phyloP scores from a whole-genome alignment of 371 early-diverging fungal genomes.

The Mucor circinelloides region DNA sequence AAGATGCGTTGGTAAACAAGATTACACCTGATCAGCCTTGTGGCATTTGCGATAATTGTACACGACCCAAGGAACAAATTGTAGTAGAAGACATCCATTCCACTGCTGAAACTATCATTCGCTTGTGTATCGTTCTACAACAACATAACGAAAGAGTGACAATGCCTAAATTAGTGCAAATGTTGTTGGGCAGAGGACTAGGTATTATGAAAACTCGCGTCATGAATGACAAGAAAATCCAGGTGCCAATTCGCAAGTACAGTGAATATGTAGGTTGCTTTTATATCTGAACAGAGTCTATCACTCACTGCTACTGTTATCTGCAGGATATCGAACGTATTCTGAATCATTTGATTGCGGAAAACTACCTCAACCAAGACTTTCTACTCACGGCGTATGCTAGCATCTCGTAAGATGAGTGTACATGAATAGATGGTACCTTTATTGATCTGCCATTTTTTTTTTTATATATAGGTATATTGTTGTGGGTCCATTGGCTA shows the following conservation, averaged over 20 bases:
- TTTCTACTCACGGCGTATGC: constrained; percentile 23
- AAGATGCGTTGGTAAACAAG: constrained; percentile 31
- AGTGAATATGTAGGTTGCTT: constrained; percentile 26
- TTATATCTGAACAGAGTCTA: too few species aligned
- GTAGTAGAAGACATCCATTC: constrained; percentile 35
- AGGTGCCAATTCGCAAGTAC: constrained; percentile 35
- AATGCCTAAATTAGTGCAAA: constrained; percentile 52
- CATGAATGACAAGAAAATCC: constrained; percentile 28
- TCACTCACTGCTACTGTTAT: background rate
- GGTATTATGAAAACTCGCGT: constrained; percentile 40
- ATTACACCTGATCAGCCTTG: constrained; percentile 45
- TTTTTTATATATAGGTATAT: constrained; percentile 18
- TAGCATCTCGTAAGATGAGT: constrained; percentile 23
- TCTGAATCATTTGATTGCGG: constrained; percentile 9
- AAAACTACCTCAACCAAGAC: constrained; percentile 19
- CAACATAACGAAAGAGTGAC: constrained; percentile 51
- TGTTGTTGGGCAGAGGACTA: constrained; percentile 47
- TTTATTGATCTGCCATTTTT: background rate
- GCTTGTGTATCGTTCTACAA: constrained; percentile 39
- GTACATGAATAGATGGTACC: background rate
- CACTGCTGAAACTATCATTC: constrained; percentile 47
- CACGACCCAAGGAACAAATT: constrained; percentile 17
- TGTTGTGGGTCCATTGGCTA: constrained; percentile 7
- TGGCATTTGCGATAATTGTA: constrained; percentile 60
- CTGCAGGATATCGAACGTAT: constrained; percentile 28